Conservation (phyloP, 192 early-diverging fungal species). For the Coemansia sp. region DNA sequence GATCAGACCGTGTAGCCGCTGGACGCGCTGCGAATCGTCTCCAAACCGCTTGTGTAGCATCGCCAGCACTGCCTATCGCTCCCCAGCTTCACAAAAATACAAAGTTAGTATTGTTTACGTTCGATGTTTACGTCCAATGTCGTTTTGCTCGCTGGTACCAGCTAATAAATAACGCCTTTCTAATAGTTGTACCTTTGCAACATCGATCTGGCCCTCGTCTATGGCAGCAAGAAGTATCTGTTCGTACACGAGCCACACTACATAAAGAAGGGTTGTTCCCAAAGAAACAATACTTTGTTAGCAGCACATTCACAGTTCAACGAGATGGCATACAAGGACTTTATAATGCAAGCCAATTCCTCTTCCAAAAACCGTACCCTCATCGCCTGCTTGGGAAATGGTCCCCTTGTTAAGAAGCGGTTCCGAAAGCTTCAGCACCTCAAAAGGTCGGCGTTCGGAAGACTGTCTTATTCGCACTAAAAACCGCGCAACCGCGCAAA, state of each 20-base stretch:
- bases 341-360: not conserved
- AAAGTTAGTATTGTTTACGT: not conserved
- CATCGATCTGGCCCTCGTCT: conserved; percentile 69
- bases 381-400: conserved; percentile 22
- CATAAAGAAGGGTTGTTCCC: too few relatives aligned
- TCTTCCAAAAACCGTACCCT: conserved; percentile 12
- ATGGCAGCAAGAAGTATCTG: conserved; percentile 81
- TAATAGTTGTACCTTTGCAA: conserved; percentile 60
- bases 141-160: too few relatives aligned
- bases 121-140: not conserved
- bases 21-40: conserved; percentile 67
- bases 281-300: not conserved
- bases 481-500: too few relatives aligned
- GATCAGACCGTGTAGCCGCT: conserved; percentile 70
- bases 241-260: conserved; percentile 74
- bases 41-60: conserved; percentile 66
- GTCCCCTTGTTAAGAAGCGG: conserved; percentile 34
- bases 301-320: too few relatives aligned
- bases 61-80: conserved; percentile 55
- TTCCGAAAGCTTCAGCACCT: conserved; percentile 45
- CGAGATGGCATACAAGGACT: too few relatives aligned
- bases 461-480: conserved; percentile 53
- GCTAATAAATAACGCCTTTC: too few relatives aligned
- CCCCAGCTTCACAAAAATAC: too few relatives aligned
- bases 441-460: conserved; percentile 50